Evolutionary conservation across 2,329 filamentous ascomycete genomes (phyloP), one percentile per base, ranked within the genome.

Genomic region (Clonostachys byssicola): DNA sequence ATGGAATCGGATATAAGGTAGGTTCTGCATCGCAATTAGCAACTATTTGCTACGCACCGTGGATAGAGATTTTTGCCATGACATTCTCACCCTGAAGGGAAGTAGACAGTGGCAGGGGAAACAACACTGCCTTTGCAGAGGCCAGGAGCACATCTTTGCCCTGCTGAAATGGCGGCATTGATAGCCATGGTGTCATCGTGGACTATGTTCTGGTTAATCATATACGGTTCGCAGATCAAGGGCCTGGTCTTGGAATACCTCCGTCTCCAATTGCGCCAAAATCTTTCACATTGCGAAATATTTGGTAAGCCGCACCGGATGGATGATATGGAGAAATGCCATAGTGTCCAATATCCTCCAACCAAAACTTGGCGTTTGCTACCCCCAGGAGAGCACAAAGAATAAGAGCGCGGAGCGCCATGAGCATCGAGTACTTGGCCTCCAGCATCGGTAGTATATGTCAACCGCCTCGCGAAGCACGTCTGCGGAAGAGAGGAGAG

Each of bases 151-250:
- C 68, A 77, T 6, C 75, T 66, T 35, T 65, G 59, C 13, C 74
- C 74, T 17, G 51, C 58, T 36, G 80, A 73, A 59, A 95, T 86
- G 52, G 89, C 88, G 46, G 71, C 67, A 71, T 94, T 94, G 75
- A 95, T 94, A 43, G 89, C 88, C 2, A 69, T 81, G 1, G 89
- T 92, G 61, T 94, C 89, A 62, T 95, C 90, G 17, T 85, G 86
- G 41, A 52, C 46, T 45, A 18, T 16, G 3, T 12, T 18, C 17
- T 41, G 14, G 36, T 42, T n/a, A 42, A 18, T 38, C n/a, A 18
- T 34, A 40, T 5, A 45, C 9, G 34, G 12, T 17, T 20, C 18
- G 13, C 13, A 16, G 44, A 36, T 10, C 12, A 44, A 23, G 23
- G 8, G 2, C n/a, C 34, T 39, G 17, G 10, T 18, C 9, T 8